phyloP scores from a whole-genome alignment of 1,284 basidiomycete genomes.

The Fomitopsis schrenkii region DNA sequence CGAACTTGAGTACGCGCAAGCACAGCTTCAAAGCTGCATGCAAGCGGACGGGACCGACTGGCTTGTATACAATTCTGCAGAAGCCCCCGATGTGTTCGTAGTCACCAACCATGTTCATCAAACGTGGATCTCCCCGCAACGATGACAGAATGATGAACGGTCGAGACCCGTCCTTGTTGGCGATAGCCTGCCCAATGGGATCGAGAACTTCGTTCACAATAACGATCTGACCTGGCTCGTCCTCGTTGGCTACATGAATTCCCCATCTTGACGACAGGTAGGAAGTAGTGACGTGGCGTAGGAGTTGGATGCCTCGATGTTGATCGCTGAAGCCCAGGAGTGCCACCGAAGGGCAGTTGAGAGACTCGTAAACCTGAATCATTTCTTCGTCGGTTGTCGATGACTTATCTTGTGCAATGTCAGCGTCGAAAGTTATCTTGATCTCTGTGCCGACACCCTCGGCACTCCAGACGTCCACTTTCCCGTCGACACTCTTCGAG shows the following conservation, averaged over 20 bases:
- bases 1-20: slow-evolving; percentile 58
- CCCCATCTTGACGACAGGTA: slow-evolving; percentile 81
- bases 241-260: slow-evolving; percentile 49
- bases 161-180: slow-evolving; percentile 50
- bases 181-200: slow-evolving; percentile 54
- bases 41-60: slow-evolving; percentile 79
- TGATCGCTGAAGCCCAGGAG: slow-evolving; percentile 71
- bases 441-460: slow-evolving; percentile 94
- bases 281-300: slow-evolving; percentile 56
- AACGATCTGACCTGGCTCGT: slow-evolving; percentile 67
- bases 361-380: slow-evolving; percentile 43
- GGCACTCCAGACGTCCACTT: slow-evolving; percentile 84
- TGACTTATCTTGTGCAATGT: slow-evolving; percentile 45
- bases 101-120: slow-evolving; percentile 61
- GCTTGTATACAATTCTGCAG: slow-evolving; percentile 85
- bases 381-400: slow-evolving; percentile 36
- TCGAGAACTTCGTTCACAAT: slow-evolving; percentile 80
- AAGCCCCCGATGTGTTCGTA: slow-evolving; percentile 84
- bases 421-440: slow-evolving; percentile 81
- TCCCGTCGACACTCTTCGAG: slow-evolving; percentile 84
- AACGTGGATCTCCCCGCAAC: slow-evolving; percentile 58
- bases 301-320: slow-evolving; percentile 68
- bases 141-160: slow-evolving; percentile 77
- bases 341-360: slow-evolving; percentile 53
- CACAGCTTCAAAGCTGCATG: slow-evolving; percentile 69